phyloP scores from a whole-genome alignment of 495 filamentous ascomycete genomes.

The Aspergillus leporis region DNA sequence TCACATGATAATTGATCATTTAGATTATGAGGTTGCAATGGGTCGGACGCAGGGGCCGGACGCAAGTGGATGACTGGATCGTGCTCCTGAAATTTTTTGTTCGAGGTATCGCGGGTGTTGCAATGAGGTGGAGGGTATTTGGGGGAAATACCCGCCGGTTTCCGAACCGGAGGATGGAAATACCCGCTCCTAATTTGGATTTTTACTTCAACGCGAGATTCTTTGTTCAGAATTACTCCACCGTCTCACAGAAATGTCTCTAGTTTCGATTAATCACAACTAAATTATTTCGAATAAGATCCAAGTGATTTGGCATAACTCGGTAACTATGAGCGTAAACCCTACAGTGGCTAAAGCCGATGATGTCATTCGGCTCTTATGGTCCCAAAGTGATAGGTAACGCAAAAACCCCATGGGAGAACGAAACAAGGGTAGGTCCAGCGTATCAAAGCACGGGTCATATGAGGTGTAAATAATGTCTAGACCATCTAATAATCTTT shows the following conservation, averaged over 20 bases:
- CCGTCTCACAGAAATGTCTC: too few relatives aligned
- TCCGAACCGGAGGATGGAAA: constrained; percentile 15
- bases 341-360: neutral
- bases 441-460: too few relatives aligned
- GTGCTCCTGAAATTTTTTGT: constrained; percentile 15
- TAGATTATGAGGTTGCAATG: neutral
- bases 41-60: neutral
- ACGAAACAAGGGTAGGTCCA: neutral
- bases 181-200: constrained; percentile 11
- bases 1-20: constrained; percentile 15
- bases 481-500: neutral
- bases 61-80: constrained; percentile 7
- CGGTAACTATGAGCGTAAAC: too few relatives aligned
- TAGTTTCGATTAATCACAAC: too few relatives aligned
- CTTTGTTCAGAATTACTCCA: neutral
- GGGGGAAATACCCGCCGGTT: constrained; percentile 23
- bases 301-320: too few relatives aligned
- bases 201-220: neutral
- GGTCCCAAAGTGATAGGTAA: too few relatives aligned
- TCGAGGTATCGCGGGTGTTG: constrained; percentile 9
- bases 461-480: neutral
- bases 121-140: neutral
- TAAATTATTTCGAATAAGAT: too few relatives aligned
- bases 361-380: neutral
- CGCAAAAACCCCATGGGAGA: too few relatives aligned